Evolutionary conservation across 768 basidiomycete genomes (phyloP).

Genomic region (Hirschioporus abietinus): DNA sequence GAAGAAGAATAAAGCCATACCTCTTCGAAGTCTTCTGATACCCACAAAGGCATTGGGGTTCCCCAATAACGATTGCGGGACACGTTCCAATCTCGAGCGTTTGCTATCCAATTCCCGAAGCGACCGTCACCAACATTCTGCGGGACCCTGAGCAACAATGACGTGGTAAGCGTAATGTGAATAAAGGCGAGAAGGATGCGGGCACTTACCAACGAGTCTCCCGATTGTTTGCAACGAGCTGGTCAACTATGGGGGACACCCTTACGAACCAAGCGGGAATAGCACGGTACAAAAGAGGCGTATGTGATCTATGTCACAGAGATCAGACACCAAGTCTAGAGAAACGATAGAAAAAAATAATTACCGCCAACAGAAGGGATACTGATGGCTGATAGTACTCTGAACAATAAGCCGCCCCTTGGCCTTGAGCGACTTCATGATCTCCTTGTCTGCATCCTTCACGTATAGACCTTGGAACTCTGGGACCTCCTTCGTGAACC

Average conservation of each 20-base stretch:
- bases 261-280: slow-evolving; percentile 95
- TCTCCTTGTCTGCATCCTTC: slow-evolving; percentile 93
- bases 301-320: slow-evolving; percentile 62
- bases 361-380: slow-evolving; percentile 97
- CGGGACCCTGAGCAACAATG: slow-evolving; percentile 64
- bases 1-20: slow-evolving; percentile 29
- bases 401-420: slow-evolving; percentile 87
- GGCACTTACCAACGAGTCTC: slow-evolving; percentile 74
- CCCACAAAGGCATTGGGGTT: slow-evolving; percentile 96
- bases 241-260: slow-evolving; percentile 77
- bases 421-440: slow-evolving; percentile 84
- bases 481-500: slow-evolving; percentile 82
- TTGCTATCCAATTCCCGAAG: slow-evolving; percentile 96
- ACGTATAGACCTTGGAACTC: slow-evolving; percentile 87
- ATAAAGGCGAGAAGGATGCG: not conserved
- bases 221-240: slow-evolving; percentile 87
- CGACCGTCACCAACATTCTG: slow-evolving; percentile 84
- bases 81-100: slow-evolving; percentile 99
- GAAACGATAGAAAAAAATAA: slow-evolving; percentile 7
- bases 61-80: slow-evolving; percentile 99
- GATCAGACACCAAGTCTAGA: not conserved
- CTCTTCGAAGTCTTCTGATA: slow-evolving; percentile 88
- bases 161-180: slow-evolving; percentile 8
- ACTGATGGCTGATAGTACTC: slow-evolving; percentile 81
- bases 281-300: slow-evolving; percentile 93